Percentiles rank a stretch among this genome's conserved stretches.
Conservation (phyloP, 345 rosid genomes). For the Populus simonii region DNA sequence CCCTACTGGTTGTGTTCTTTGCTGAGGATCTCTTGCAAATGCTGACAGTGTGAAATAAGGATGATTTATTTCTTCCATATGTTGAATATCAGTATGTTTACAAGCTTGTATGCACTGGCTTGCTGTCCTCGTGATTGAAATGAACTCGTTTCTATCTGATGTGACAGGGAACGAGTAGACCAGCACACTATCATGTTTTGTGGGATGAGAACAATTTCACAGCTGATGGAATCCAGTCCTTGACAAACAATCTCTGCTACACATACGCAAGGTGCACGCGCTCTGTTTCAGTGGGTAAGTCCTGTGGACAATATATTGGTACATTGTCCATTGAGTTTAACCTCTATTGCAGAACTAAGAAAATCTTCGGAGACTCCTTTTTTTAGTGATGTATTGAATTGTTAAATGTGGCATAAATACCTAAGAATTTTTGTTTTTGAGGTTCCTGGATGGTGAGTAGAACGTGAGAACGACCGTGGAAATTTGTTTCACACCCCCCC, state of each 20-base stretch:
- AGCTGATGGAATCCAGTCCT: slow-evolving; percentile 90
- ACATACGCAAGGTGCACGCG: slow-evolving; percentile 97
- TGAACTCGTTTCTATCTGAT: slow-evolving; percentile 2
- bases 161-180: slow-evolving; percentile 90
- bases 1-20: not conserved
- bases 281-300: slow-evolving; percentile 86
- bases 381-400: not conserved
- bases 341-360: not conserved
- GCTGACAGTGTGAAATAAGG: not conserved
- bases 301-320: not conserved
- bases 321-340: not conserved
- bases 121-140: not conserved
- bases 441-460: not conserved
- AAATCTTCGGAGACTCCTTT: not conserved
- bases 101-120: not conserved
- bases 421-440: not conserved
- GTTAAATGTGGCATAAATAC: not conserved
- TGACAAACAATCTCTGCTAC: slow-evolving; percentile 94
- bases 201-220: slow-evolving; percentile 99
- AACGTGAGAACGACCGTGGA: not conserved
- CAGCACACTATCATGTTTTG: slow-evolving; percentile 97
- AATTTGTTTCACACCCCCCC: not conserved
- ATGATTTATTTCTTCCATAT: not conserved
- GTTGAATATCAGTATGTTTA: not conserved
- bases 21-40: not conserved